Evolutionary conservation across 805 yeast species (phyloP).

Genomic region (Allodekkera sacchari): DNA sequence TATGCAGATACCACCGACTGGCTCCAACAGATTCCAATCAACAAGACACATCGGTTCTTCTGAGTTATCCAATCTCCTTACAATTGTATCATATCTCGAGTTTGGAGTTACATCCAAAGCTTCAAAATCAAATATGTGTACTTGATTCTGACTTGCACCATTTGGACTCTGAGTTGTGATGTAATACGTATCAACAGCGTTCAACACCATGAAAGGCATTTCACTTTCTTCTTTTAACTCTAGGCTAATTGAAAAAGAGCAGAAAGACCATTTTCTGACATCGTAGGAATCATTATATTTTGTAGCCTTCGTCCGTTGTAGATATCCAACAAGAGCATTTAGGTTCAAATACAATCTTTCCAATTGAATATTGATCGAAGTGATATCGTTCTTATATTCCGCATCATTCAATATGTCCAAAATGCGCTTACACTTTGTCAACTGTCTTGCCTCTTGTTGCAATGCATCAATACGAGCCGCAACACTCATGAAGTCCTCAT

Average conservation of each 20-base stretch:
- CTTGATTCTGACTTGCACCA: conserved; percentile 59
- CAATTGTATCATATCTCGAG: conserved; percentile 61
- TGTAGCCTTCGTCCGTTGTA: conserved; percentile 21
- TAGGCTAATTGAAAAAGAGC: conserved; percentile 63
- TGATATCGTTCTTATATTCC: conserved; percentile 3
- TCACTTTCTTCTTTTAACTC: conserved; percentile 57
- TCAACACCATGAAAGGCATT: conserved; percentile 65
- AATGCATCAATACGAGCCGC: conserved; percentile 9
- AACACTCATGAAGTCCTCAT: conserved; percentile 17
- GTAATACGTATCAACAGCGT: conserved; percentile 54
- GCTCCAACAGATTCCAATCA: conserved; percentile 47
- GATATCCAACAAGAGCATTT: conserved; percentile 18
- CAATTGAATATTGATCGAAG: conserved; percentile 18
- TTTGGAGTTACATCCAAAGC: conserved; percentile 57
- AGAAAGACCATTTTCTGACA: conserved; percentile 45
- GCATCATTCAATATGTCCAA: conserved; percentile 8
- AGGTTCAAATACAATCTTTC: conserved; percentile 19
- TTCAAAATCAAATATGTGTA: conserved; percentile 58
- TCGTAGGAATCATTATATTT: conserved; percentile 27
- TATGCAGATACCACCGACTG: conserved; percentile 59
- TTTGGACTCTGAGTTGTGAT: conserved; percentile 54
- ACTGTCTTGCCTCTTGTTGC: conserved; percentile 17
- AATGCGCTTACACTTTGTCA: conserved; percentile 15
- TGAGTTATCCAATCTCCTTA: conserved; percentile 29
- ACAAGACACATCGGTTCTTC: conserved; percentile 29